Evolutionary conservation across 371 early-diverging fungal species (phyloP), one percentile per base, ranked within the genome.

Genomic region (Mortierella sp.): DNA sequence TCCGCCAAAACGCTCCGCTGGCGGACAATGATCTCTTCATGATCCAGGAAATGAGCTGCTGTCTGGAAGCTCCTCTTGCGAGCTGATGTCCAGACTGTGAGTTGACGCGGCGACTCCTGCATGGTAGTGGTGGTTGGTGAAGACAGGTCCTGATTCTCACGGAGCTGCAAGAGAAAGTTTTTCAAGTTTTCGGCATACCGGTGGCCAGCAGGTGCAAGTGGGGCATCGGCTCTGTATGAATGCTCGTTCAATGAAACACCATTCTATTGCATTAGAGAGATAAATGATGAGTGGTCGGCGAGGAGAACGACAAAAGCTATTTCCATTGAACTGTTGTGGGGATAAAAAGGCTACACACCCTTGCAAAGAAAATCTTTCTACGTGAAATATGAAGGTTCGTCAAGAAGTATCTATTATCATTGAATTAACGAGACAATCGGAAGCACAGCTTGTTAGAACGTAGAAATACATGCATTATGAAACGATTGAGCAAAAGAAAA

Each of bases 291-390:
- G 15, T 13, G 9, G 13, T 53, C 8, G 35, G 35, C 10, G 26
- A 17, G 19, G 37, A 35, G 32, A 28, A 8, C 15, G 32, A 35
- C 23, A n/a, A 22, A 34, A 17, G 47, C n/a, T n/a, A n/a, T 47
- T 13, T 40, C 10, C 13, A 31, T 32, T 12, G 8, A 55, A 26
- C 10, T 22, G 59, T 5, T 34, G n/a, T 19, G 31, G 7, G 19
- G 34, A 34, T 34, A 19, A 19, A 3, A n/a, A 34, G 19, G n/a
- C 58, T n/a, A 58, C 61, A 75, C 85, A 92, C 92, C 76, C 95
- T 89, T 10, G 96, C 96, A 79, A 98, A 93, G 82, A 96, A 98
- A 53, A 99, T 95, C 49, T 90, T 91, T n/a, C 96, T 83, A 31
- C 91, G 91, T 0, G 89, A 86, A 35, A 93, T 95, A 82, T 96